Evolutionary conservation across 495 filamentous ascomycete species (phyloP).

Genomic region (Cenococcum geophilum): DNA sequence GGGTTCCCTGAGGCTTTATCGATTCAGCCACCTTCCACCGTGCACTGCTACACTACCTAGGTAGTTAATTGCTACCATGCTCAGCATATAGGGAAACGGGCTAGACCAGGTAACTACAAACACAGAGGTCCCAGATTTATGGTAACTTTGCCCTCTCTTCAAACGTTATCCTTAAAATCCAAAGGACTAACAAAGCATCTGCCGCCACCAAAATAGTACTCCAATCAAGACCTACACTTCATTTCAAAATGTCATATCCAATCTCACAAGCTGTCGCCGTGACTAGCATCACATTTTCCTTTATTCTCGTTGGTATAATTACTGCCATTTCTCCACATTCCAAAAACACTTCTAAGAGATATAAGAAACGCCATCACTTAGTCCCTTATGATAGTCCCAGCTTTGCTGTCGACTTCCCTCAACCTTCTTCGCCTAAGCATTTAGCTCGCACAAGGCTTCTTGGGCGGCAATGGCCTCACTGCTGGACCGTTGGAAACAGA

Average conservation of each 20-base stretch:
- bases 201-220: too few species aligned
- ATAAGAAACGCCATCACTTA: conserved; percentile 48
- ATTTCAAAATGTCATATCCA: conserved; percentile 10
- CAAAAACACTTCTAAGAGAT: neutral
- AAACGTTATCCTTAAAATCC: too few species aligned
- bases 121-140: too few species aligned
- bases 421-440: conserved; percentile 39
- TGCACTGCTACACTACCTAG: too few species aligned
- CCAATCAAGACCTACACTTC: too few species aligned
- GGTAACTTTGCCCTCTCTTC: too few species aligned
- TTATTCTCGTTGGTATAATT: conserved; percentile 43
- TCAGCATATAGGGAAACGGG: too few species aligned
- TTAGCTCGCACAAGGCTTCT: conserved; percentile 40
- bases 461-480: conserved; percentile 45
- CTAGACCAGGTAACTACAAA: too few species aligned
- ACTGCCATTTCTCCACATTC: neutral
- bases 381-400: conserved; percentile 48
- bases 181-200: too few species aligned
- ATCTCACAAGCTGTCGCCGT: conserved; percentile 22
- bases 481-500: conserved; percentile 45
- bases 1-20: too few species aligned
- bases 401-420: conserved; percentile 45
- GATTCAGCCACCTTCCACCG: too few species aligned
- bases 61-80: too few species aligned
- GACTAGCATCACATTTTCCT: conserved; percentile 31